Evolutionary conservation across 345 rosid genomes (phyloP).

Genomic region (Lepidium didymum): DNA sequence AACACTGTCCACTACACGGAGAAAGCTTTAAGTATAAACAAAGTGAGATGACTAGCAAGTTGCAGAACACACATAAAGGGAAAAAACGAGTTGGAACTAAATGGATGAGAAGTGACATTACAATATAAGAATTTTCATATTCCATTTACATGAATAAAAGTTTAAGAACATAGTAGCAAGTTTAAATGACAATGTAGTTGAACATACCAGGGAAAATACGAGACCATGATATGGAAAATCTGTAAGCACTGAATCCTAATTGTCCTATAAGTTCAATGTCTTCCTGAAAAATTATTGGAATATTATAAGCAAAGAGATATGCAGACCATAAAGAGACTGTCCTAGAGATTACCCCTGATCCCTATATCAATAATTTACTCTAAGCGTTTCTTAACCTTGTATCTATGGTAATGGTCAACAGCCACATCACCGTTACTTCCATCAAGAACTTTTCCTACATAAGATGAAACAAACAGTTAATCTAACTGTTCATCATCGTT

Average conservation of each 20-base stretch:
- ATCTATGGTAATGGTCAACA: slow-evolving; percentile 68
- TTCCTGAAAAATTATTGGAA: slow-evolving; percentile 45
- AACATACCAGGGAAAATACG: slow-evolving; percentile 80
- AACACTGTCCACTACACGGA: background rate
- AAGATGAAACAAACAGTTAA: background rate
- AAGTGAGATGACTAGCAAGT: background rate
- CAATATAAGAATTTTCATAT: background rate
- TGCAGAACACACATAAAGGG: background rate
- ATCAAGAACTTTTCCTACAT: slow-evolving; percentile 57
- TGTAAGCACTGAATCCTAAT: slow-evolving; percentile 78
- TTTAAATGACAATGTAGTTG: background rate
- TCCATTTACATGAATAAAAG: background rate
- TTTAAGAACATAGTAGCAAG: background rate
- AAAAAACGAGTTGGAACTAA: background rate
- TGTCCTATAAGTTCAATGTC: slow-evolving; percentile 61
- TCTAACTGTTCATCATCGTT: background rate
- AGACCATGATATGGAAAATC: slow-evolving; percentile 90
- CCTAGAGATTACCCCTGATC: background rate
- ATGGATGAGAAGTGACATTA: background rate
- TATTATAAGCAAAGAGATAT: background rate
- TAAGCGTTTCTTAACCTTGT: slow-evolving; percentile 46
- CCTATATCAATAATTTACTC: background rate
- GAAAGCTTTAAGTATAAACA: background rate
- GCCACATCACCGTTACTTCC: slow-evolving; percentile 74
- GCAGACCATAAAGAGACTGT: background rate